Conservation (phyloP, 139 green algal species). For the Micractinium conductrix region DNA sequence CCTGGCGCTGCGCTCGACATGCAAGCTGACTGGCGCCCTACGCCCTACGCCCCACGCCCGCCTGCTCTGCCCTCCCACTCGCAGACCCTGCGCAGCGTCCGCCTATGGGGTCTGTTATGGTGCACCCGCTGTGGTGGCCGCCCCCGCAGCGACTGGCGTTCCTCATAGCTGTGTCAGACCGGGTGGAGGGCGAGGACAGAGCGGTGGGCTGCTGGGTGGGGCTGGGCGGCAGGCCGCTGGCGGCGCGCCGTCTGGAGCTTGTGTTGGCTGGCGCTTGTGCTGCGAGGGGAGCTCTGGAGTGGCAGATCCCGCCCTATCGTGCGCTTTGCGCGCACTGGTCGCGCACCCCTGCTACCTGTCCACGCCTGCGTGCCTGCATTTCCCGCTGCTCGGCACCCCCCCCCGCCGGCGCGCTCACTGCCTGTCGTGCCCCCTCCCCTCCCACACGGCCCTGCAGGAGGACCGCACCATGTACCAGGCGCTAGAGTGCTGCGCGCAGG, state of each 20-base stretch:
- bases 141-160: constrained; percentile 84
- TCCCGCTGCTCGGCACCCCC: too few species aligned
- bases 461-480: constrained; percentile 39
- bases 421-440: background rate
- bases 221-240: too few species aligned
- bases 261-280: too few species aligned
- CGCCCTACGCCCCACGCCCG: too few species aligned
- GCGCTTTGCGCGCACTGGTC: too few species aligned
- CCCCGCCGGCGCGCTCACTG: background rate
- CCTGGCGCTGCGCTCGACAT: too few species aligned
- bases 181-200: constrained; percentile 92
- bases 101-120: constrained; percentile 68
- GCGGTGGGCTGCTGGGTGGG: constrained; percentile 34
- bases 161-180: constrained; percentile 84
- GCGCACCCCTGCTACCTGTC: too few species aligned
- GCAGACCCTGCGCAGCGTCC: constrained; percentile 69
- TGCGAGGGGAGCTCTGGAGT: too few species aligned
- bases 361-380: too few species aligned
- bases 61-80: background rate
- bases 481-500: constrained; percentile 31
- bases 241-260: too few species aligned
- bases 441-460: constrained; percentile 12
- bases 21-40: too few species aligned
- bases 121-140: constrained; percentile 94
- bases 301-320: too few species aligned